phyloP scores from a whole-genome alignment of 495 filamentous ascomycete genomes.

The Tuber aestivum region DNA sequence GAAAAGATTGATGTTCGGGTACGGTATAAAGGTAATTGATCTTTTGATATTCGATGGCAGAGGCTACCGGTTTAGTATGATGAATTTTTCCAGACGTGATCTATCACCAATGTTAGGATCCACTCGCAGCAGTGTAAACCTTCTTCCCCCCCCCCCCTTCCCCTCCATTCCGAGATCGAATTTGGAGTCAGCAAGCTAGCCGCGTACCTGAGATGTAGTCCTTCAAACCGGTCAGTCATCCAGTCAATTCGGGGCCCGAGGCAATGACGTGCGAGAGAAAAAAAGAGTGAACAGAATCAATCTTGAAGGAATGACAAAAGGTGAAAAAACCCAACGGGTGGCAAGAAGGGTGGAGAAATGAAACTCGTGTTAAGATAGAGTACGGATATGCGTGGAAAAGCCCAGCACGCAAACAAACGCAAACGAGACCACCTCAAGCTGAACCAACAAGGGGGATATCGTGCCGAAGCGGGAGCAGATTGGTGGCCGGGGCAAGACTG shows the following conservation, averaged over 20 bases:
- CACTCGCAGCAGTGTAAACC: neutral
- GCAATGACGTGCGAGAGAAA: neutral
- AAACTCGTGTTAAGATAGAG: conserved; percentile 7
- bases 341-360: conserved; percentile 24
- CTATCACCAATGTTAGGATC: conserved; percentile 45
- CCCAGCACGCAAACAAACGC: conserved; percentile 8
- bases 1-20: conserved; percentile 48
- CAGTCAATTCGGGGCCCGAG: conserved; percentile 5
- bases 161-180: neutral
- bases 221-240: conserved; percentile 47
- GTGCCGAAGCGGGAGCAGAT: neutral
- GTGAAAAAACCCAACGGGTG: conserved; percentile 8
- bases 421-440: neutral
- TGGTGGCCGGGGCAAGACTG: neutral
- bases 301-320: conserved; percentile 9
- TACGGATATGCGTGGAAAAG: conserved; percentile 16
- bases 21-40: conserved; percentile 58
- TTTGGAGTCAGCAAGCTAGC: neutral
- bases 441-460: neutral
- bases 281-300: conserved; percentile 14
- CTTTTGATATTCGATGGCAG: conserved; percentile 19
- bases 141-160: neutral
- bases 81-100: conserved; percentile 97
- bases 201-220: conserved; percentile 88
- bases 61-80: conserved; percentile 56